Evolutionary conservation across 2,329 filamentous ascomycete species (phyloP), one percentile per base, ranked within the genome.

Genomic region (Aspergillus sergii): DNA sequence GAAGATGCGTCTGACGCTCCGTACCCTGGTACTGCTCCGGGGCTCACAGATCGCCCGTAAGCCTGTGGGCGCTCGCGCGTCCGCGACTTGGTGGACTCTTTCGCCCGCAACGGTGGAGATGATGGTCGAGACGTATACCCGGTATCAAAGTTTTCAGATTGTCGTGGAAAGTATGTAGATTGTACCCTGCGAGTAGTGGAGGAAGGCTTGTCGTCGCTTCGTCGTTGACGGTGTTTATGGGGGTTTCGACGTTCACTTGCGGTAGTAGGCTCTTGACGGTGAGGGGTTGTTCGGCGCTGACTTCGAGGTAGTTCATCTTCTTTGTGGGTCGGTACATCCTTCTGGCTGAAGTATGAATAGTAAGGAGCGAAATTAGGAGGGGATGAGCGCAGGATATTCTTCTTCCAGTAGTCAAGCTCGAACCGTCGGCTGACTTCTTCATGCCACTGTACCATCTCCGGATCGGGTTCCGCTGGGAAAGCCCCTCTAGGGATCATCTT

Each of bases 401-500:
- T 81, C 76, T 71, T 80, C 75, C 73, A 70, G 61, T 75, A 86
- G 68, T 94, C 89, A 61, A 85, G 82, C 65, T 88, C 86, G 56
- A 97, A 79, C 68, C 86, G 88, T 63, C 89, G 84, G 41, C 88
- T 90, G 61, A 96, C 94, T 2, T 84, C 83, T 68, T 91, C 88
- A 75, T 98, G 93, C 94, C 95, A 99, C 63, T 85, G 82, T 60
- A 93, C 88, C 79, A 97, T 93, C n/a, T 91, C 89, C 5, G 85
- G 80, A 71, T 98, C 94, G 1, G 93, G 86, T 50, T 86, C 81
- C 1, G 84, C 75, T 0, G 95, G 94, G 63, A 94, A 91, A 0
- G 89, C 86, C 61, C 89, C 86, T 46, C 91, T 88, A 0, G 93
- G 87, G 14, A 90, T 79, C 4, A 82, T 74, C 71, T 88, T 89